Conservation (phyloP, 179 eudicot species). For the Silene noctiflora region DNA sequence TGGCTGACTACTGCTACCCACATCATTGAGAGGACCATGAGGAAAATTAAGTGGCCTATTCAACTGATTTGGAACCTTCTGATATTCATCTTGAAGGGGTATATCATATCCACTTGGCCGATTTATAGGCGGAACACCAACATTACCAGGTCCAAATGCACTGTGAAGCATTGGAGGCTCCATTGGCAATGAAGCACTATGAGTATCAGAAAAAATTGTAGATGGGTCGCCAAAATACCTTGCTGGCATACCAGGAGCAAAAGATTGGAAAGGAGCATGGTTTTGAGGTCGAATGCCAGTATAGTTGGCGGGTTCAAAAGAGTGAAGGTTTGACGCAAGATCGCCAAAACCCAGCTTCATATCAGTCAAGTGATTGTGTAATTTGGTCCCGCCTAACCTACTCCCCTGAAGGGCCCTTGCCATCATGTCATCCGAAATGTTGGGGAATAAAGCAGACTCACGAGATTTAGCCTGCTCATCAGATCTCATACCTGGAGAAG, state of each 20-base stretch:
- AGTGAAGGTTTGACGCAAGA: conserved; percentile 37
- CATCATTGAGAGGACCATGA: conserved; percentile 27
- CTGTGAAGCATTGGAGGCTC: conserved; percentile 45
- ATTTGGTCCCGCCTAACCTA: conserved; percentile 51
- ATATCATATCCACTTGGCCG: conserved; percentile 27
- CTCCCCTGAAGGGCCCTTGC: conserved; percentile 65
- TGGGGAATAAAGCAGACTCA: conserved; percentile 47
- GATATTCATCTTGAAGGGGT: conserved; percentile 29
- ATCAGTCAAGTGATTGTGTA: conserved; percentile 76
- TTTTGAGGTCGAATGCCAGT: conserved; percentile 34
- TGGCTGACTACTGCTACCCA: conserved; percentile 26
- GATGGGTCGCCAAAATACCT: conserved; percentile 42
- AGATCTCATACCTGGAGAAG: conserved; percentile 36
- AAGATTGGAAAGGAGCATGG: conserved; percentile 36
- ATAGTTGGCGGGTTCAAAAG: conserved; percentile 40
- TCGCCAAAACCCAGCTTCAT: conserved; percentile 80
- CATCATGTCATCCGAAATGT: conserved; percentile 81
- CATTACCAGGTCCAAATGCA: conserved; percentile 41
- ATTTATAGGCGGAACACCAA: conserved; percentile 33
- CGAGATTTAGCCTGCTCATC: conserved; percentile 37
- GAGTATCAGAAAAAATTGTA: conserved; percentile 40
- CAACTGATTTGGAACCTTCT: conserved; percentile 37
- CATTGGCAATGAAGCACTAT: conserved; percentile 34
- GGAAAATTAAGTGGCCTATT: conserved; percentile 35
- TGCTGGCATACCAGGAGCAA: conserved; percentile 38